Base-by-base conservation (phyloP, 2,329 filamentous ascomycete genomes). In the Calycina marina region DNA sequence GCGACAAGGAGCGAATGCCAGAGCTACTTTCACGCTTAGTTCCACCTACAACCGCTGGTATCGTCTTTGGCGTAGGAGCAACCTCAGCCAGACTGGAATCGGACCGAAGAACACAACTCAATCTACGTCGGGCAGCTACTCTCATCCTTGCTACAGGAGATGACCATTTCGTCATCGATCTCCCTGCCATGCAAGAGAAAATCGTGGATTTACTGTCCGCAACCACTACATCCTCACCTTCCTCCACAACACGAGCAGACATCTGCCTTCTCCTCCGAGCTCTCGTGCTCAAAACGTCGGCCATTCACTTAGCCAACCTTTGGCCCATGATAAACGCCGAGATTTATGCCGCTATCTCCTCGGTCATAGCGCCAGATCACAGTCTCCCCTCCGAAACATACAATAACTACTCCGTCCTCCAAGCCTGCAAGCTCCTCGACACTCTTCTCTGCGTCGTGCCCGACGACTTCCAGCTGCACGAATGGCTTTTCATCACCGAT, bases 61-160 rank as follows among this genome's bases (percentile, higher is more conserved):
- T 98, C 45, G 88, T 98, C 52, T 98, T 98, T 49, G 90, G 90
- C n/a, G 90, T 98, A 1, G 92, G 92, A 8, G 90, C 90, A 5
- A 85, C 83, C 14, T 92, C 86, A 26, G 90, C 90, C 20, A 70
- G 90, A 37, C 69, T 92, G n/a, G 90, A 98, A 57, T 85, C 92
- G 4, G 90, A 98, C 55, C 77, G 86, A 36, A 90, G 79, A 56
- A 85, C 86, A 1, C 88, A 96, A 56, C 67, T 93, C 17, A 93
- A 85, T 42, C 67, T 98, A 12, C 78, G 86, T 9, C 72, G 90
- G 28, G 73, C 92, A 28, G 74, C 85, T 4, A 67, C 85, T 1
- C 62, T 98, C 8, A 61, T 96, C 11, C 65, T 96, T 4, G 79
- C 85, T 0, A 73, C 76, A 4, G 71, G 72, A 3, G 64, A 75